Evolutionary conservation across 2,329 filamentous ascomycete species (phyloP).

Genomic region (Fusarium palustre): DNA sequence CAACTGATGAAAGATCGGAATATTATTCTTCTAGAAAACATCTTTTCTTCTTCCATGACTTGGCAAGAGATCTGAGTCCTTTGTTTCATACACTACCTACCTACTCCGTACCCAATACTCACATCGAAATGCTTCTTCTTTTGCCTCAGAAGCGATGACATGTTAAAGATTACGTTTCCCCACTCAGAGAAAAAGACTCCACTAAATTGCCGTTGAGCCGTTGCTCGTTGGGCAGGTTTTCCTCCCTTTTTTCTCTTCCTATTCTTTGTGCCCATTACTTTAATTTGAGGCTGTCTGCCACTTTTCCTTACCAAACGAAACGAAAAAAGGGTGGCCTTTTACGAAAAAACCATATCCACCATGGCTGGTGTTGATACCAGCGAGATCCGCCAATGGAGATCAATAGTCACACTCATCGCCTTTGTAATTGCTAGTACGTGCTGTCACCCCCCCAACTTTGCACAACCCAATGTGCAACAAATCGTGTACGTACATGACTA

Average conservation of each 20-base stretch:
- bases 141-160: conserved; percentile 2
- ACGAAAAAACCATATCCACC: neutral
- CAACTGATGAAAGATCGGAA: neutral
- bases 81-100: too few relatives aligned
- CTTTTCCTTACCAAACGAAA: neutral
- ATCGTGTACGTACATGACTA: neutral
- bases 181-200: neutral
- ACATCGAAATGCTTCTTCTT: conserved; percentile 7
- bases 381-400: conserved; percentile 72
- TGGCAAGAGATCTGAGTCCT: neutral
- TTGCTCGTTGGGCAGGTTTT: conserved; percentile 6
- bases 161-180: neutral
- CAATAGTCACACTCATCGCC: conserved; percentile 76
- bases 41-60: neutral
- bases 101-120: neutral
- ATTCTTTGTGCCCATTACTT: neutral
- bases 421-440: conserved; percentile 77
- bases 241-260: neutral
- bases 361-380: conserved; percentile 41
- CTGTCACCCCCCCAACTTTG: neutral
- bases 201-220: neutral
- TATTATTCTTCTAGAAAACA: conserved; percentile 21
- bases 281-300: conserved; percentile 1
- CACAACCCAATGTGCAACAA: neutral
- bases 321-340: neutral